These are phyloP conservation scores for Discostella stelligeroides DNA, from an alignment of 108 stramenopile genomes.

Conservation along the genomic window DNA sequence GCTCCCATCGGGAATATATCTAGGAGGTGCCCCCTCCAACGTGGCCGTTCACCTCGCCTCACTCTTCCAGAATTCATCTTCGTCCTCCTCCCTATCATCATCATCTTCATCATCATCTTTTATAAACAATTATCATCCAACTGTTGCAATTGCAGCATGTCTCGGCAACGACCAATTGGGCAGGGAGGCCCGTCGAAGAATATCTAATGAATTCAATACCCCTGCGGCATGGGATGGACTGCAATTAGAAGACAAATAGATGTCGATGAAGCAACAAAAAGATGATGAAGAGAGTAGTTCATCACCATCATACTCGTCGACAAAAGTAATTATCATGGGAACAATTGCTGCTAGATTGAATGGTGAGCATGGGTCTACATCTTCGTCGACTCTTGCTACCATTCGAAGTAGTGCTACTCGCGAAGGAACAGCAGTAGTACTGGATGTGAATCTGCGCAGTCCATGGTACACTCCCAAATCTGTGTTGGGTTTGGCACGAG, in stretches of 20 bases:
- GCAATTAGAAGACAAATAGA: conserved; percentile 12
- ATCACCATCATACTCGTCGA: background rate
- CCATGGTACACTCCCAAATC: conserved; percentile 38
- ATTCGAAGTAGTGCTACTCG: conserved; percentile 34
- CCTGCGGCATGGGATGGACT: conserved; percentile 56
- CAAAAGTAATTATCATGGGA: conserved; percentile 39
- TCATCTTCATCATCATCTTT: background rate
- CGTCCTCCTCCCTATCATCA: background rate
- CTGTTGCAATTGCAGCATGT: conserved; percentile 41
- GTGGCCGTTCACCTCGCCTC: conserved; percentile 50
- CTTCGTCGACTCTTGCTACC: conserved; percentile 23
- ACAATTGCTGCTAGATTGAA: conserved; percentile 39
- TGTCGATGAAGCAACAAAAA: background rate
- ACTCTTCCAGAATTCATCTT: conserved; percentile 1
- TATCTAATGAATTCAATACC: conserved; percentile 46
- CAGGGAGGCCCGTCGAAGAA: conserved; percentile 39
- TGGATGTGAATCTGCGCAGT: conserved; percentile 52
- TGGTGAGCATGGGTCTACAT: conserved; percentile 36
- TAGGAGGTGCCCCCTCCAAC: conserved; percentile 52
- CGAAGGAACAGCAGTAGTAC: conserved; percentile 37
- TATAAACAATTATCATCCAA: background rate
- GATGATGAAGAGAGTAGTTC: background rate
- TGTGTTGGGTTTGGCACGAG: conserved; percentile 39
- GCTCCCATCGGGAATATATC: conserved; percentile 47
- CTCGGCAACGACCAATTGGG: conserved; percentile 51